phyloP scores from a whole-genome alignment of 352 stramenopile genomes.

The Pseudoperonospora humuli region DNA sequence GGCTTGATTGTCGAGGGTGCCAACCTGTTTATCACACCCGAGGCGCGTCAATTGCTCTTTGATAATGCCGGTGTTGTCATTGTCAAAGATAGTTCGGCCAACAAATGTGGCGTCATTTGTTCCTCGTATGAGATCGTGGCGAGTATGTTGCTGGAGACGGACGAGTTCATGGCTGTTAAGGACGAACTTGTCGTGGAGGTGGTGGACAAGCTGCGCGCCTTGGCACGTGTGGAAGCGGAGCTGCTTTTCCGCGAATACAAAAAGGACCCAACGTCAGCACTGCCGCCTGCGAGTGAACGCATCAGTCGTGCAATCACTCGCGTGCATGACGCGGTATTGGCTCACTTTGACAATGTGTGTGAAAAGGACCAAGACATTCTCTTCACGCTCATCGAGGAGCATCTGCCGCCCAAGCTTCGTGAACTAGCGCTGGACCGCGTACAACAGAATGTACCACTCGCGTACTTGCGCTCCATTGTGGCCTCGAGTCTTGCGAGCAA shows the following conservation, averaged over 20 bases:
- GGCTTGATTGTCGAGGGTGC: conserved; percentile 80
- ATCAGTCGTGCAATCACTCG: conserved; percentile 96
- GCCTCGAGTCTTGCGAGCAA: conserved; percentile 93
- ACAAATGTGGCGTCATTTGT: conserved; percentile 84
- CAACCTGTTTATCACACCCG: conserved; percentile 81
- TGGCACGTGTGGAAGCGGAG: conserved; percentile 92
- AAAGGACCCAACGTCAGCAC: conserved; percentile 66
- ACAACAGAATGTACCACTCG: conserved; percentile 86
- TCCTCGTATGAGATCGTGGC: conserved; percentile 83
- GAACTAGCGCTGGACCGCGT: conserved; percentile 92
- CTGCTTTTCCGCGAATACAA: conserved; percentile 97
- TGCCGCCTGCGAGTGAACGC: conserved; percentile 91
- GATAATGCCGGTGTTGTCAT: conserved; percentile 95
- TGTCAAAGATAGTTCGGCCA: conserved; percentile 95
- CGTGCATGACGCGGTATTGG: conserved; percentile 91
- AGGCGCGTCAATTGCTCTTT: conserved; percentile 87
- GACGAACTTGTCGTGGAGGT: conserved; percentile 90
- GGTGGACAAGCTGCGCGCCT: conserved; percentile 88
- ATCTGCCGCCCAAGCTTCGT: conserved; percentile 92
- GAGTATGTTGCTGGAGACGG: conserved; percentile 94
- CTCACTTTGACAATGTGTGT: conserved; percentile 88
- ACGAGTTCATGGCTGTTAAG: conserved; percentile 96
- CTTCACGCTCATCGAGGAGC: conserved; percentile 83
- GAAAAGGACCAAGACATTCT: conserved; percentile 73
- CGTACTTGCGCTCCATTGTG: conserved; percentile 96